phyloP scores from a whole-genome alignment of 2,329 filamentous ascomycete genomes.

The Penicillium sp. region DNA sequence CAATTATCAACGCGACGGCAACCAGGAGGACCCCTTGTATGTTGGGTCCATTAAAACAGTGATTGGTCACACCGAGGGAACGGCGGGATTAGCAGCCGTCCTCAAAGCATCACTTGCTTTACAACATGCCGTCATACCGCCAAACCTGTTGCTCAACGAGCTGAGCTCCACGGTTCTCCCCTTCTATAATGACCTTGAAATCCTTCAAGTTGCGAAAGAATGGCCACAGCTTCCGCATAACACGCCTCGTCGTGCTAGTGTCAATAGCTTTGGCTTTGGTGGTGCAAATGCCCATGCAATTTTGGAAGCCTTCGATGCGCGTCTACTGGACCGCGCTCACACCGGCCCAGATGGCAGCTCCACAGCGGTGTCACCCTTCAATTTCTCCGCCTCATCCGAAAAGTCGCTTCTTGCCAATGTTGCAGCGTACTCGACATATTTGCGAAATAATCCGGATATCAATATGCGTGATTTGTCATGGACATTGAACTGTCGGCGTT shows the following conservation, averaged over 20 bases:
- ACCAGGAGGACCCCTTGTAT: constrained; percentile 11
- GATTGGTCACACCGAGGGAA: constrained; percentile 31
- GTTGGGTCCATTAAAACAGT: constrained; percentile 29
- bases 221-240: constrained; percentile 21
- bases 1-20: constrained; percentile 3
- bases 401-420: constrained; percentile 13
- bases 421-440: constrained; percentile 7
- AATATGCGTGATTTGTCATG: constrained; percentile 14
- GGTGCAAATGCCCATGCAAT: constrained; percentile 35
- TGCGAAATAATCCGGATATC: constrained; percentile 1
- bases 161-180: constrained; percentile 22
- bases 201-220: constrained; percentile 14
- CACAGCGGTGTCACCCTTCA: constrained; percentile 11
- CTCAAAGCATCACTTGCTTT: constrained; percentile 35
- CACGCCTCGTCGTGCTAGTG: constrained; percentile 29
- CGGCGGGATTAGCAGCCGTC: constrained; percentile 27
- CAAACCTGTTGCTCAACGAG: constrained; percentile 24
- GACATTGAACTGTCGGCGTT: constrained; percentile 19
- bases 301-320: constrained; percentile 26
- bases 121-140: constrained; percentile 29
- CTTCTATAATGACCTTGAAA: constrained; percentile 20
- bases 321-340: no score
- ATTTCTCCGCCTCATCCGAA: constrained; percentile 18
- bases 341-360: background rate
- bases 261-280: constrained; percentile 42